Evolutionary conservation across 1,139 yeast genomes (phyloP), one percentile per base, ranked within the genome.

Genomic region (Taphrina betulina): DNA sequence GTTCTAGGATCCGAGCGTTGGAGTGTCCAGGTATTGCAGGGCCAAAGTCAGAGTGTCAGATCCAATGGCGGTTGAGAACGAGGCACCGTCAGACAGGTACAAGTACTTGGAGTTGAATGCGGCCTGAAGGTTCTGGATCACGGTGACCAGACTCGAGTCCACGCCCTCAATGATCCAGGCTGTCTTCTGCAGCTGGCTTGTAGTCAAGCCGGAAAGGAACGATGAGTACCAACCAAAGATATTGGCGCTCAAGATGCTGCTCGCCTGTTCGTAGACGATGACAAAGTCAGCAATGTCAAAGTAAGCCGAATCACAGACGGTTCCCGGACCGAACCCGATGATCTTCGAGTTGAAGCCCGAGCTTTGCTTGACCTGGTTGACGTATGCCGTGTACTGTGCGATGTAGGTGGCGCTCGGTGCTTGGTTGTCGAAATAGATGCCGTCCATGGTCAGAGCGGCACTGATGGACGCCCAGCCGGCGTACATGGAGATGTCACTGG

Each of bases 201-300:
- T n/a, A n/a, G n/a, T n/a, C n/a, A n/a, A n/a, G n/a, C n/a, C n/a
- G 31, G 10, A 8, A 12, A 28, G 31, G 31, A 28, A 28, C 31
- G 31, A 28, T 28, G 31, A 7, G 31, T 28, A 28, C 31, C 31
- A 28, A 12, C 31, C 31, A 28, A 28, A 28, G 31, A 28, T 28
- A 12, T 28, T 28, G 31, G 31, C 31, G 10, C 12, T 7, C 10
- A 28, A 7, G 31, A 28, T 28, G 31, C 31, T 28, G 31, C 10
- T 8, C 31, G 31, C 7, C 10, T 7, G 10, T 28, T 28, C 31
- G 12, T 8, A 28, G 31, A 28, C 31, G 10, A 28, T 12, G 12
- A 28, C 31, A 28, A 28, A 28, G 31, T 28, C 31, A 12, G 31
- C 31, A 28, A 28, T 12, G 31, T 28, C 31, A 62, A n/a, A 57